phyloP scores from a whole-genome alignment of 2,329 filamentous ascomycete genomes.

The Leptographium procerum region DNA sequence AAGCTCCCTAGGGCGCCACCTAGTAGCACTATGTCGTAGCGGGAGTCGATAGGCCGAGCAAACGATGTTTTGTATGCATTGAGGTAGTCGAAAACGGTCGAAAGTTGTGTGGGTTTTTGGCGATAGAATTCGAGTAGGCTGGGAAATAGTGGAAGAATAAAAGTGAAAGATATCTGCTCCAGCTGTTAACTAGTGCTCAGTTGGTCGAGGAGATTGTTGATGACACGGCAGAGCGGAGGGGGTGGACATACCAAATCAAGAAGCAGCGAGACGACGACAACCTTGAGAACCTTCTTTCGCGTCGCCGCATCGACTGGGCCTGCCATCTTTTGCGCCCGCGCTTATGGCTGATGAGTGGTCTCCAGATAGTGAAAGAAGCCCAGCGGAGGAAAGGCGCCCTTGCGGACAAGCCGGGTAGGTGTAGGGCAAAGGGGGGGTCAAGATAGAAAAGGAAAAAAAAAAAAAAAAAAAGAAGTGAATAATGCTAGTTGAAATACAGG shows the following conservation, averaged over 20 bases:
- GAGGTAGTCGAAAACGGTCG: conserved; percentile 67
- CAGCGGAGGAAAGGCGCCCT: neutral
- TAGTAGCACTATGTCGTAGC: conserved; percentile 93
- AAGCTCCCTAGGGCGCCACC: conserved; percentile 88
- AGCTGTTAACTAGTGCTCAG: neutral
- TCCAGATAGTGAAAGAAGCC: neutral
- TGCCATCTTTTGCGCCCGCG: conserved; percentile 22
- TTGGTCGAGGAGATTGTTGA: neutral
- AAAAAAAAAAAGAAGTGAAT: neutral
- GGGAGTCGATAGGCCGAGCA: conserved; percentile 80
- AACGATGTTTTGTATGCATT: conserved; percentile 95
- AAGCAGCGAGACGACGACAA: conserved; percentile 80
- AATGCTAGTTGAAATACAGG: neutral
- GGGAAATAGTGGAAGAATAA: conserved; percentile 92
- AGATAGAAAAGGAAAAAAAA: neutral
- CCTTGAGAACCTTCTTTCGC: conserved; percentile 72
- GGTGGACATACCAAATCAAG: conserved; percentile 64
- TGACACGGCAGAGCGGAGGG: neutral
- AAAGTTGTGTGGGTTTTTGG: conserved; percentile 55
- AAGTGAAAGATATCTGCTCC: conserved; percentile 85
- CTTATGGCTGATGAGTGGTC: neutral
- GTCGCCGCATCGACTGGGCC: conserved; percentile 35
- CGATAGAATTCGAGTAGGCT: conserved; percentile 95
- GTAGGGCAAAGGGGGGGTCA: neutral
- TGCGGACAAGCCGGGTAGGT: neutral